Conservation (phyloP, 805 yeast species). For the Starmerella etchellsii region DNA sequence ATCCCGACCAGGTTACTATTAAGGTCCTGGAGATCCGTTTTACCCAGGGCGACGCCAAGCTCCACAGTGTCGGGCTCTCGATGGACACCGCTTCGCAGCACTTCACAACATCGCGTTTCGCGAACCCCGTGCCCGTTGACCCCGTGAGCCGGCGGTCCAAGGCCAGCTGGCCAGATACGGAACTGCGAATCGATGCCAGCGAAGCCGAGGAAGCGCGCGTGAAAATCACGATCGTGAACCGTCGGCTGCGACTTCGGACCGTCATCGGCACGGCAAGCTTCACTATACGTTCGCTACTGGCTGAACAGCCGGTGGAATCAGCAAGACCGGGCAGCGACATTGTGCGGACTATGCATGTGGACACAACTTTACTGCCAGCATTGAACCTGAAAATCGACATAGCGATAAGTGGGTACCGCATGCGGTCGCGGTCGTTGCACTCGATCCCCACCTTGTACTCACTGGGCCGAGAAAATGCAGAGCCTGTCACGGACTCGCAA, state of each 20-base stretch:
- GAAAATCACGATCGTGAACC: conserved; percentile 15
- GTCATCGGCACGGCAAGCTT: conserved; percentile 18
- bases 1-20: conserved; percentile 3
- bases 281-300: conserved; percentile 8
- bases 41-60: conserved; percentile 18
- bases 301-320: conserved; percentile 3
- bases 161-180: conserved; percentile 18
- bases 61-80: conserved; percentile 18
- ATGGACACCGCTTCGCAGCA: conserved; percentile 17
- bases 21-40: conserved; percentile 19
- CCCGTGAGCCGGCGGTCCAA: conserved; percentile 20
- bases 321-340: neutral
- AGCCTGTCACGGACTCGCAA: neutral
- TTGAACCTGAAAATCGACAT: conserved; percentile 19
- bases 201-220: conserved; percentile 4
- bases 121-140: conserved; percentile 20
- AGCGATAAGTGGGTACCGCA: neutral
- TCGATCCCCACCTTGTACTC: neutral
- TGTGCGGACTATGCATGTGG: conserved; percentile 11
- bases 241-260: conserved; percentile 18
- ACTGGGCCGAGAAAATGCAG: neutral
- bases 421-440: neutral
- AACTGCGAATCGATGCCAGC: conserved; percentile 9
- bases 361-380: conserved; percentile 15
- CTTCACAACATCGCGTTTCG: conserved; percentile 13